Base-by-base conservation (phyloP, 2,329 filamentous ascomycete genomes). In the Aspergillaceae sp. region DNA sequence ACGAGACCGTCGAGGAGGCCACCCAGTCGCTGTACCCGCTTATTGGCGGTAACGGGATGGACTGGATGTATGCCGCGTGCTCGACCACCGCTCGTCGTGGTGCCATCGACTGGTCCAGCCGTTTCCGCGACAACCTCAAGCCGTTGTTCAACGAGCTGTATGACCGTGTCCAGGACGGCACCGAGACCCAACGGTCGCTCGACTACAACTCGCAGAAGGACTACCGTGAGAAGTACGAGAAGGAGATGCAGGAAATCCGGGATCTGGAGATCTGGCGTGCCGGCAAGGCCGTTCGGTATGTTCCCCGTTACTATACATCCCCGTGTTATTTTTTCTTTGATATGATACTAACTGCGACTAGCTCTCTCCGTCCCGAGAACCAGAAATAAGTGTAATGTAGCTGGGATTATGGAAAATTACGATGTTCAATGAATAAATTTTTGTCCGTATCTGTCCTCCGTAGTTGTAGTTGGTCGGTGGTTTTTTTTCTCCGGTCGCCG, bases 41-140 rank as follows among this genome's bases (percentile, higher is more conserved):
- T 67, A 98, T 98, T 66, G 92, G 91, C 67, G 82, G 81, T 74
- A 86, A 97, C 76, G 92, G 92, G 67, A 97, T 98, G 92, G 92
- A 98, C 80, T 98, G 94, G 89, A 98, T 98, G 92, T 98, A 94
- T 79, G 90, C 91, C 71, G 92, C 92, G 59, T 98, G 92, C 86
- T 97, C 91, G 55, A 98, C 92, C 69, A 98, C 92, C 49, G 92
- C 92, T 67, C 88, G 92, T 67, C 90, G 92, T 69, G 92, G 92
- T 74, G 92, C 92, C 75, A 94, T 98, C 69, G 92, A 98, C 82
- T 98, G 92, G 92, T 91, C 85, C 69, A 84, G 84, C 72, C 80
- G 80, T 69, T 98, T 98, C 88, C 96, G 96, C 86, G 86, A 91
- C 60, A 89, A 86, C 68, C 82, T 98, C 68, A 97, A 97, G 86